Percentiles rank a stretch among this genome's conserved stretches.
These are phyloP conservation scores for Dryas alaskensis DNA, from an alignment of 306 rosid genomes.

Conservation along the genomic window DNA sequence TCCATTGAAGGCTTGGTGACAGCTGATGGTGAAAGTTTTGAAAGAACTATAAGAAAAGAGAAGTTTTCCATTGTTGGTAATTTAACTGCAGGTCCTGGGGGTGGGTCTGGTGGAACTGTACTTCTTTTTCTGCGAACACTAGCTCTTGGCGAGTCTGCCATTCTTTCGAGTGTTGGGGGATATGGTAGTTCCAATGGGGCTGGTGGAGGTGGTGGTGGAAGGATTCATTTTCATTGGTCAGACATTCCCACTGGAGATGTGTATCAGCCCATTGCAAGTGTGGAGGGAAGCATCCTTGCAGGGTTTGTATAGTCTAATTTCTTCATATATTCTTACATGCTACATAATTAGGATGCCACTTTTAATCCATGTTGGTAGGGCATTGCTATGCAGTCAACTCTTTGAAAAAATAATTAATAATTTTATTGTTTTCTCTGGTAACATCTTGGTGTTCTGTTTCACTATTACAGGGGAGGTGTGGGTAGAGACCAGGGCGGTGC, in stretches of 20 bases:
- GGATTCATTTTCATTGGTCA: slow-evolving; percentile 97
- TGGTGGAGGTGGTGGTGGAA: slow-evolving; percentile 99
- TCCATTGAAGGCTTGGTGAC: slow-evolving; percentile 67
- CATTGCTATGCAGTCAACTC: neutral
- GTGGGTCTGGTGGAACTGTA: slow-evolving; percentile 95
- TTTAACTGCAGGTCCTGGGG: slow-evolving; percentile 72
- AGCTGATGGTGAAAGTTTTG: slow-evolving; percentile 76
- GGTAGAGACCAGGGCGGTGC: slow-evolving; percentile 56
- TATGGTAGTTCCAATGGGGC: slow-evolving; percentile 56
- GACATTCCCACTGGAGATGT: slow-evolving; percentile 92
- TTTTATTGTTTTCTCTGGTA: slow-evolving; percentile 3
- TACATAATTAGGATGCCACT: neutral
- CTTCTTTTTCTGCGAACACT: slow-evolving; percentile 72
- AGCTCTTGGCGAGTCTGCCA: slow-evolving; percentile 62
- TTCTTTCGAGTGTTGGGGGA: slow-evolving; percentile 87
- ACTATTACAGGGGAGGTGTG: slow-evolving; percentile 71
- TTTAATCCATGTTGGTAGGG: neutral
- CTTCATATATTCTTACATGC: slow-evolving; percentile 12
- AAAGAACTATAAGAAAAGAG: slow-evolving; percentile 30
- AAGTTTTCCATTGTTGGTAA: slow-evolving; percentile 30
- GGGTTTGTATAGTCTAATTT: slow-evolving; percentile 46
- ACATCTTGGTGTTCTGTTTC: slow-evolving; percentile 12
- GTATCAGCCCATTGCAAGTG: slow-evolving; percentile 88
- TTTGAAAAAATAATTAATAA: slow-evolving; percentile 7
- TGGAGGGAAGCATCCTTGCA: slow-evolving; percentile 62